These are phyloP conservation scores for Podaxis rugospora DNA, from an alignment of 768 basidiomycete genomes.

Conservation along the genomic window DNA sequence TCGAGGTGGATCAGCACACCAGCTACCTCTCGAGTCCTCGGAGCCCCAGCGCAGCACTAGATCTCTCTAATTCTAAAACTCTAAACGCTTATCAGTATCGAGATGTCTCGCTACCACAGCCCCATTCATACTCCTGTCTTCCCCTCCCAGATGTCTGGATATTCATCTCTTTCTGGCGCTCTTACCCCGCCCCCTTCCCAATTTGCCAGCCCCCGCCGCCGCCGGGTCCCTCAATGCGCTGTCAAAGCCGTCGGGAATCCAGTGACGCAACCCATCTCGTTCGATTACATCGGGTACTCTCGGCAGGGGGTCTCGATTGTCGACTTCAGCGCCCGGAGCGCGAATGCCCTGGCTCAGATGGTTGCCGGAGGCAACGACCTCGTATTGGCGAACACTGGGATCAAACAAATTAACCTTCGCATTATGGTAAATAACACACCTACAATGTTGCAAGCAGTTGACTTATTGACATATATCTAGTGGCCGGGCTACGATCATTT, in stretches of 20 bases:
- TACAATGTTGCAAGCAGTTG: neutral
- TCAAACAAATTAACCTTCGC: slow-evolving; percentile 10
- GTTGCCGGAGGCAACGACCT: slow-evolving; percentile 35
- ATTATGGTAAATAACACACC: neutral
- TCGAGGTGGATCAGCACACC: neutral
- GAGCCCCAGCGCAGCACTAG: neutral
- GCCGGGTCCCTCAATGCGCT: slow-evolving; percentile 31
- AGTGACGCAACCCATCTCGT: slow-evolving; percentile 27
- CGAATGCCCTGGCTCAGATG: slow-evolving; percentile 29
- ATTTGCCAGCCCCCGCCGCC: slow-evolving; percentile 29
- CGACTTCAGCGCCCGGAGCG: slow-evolving; percentile 35
- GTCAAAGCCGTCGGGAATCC: slow-evolving; percentile 19
- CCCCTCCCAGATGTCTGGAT: slow-evolving; percentile 22
- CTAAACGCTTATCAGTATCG: slow-evolving; percentile 2
- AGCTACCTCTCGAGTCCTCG: neutral
- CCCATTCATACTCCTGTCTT: slow-evolving; percentile 39
- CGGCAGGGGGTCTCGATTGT: slow-evolving; percentile 44
- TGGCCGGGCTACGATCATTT: slow-evolving; percentile 13
- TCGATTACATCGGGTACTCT: slow-evolving; percentile 37
- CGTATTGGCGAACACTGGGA: slow-evolving; percentile 32
- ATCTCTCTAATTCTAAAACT: neutral
- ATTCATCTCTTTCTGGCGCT: slow-evolving; percentile 24
- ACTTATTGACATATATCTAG: neutral
- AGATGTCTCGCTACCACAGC: slow-evolving; percentile 28
- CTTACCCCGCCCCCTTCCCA: slow-evolving; percentile 15